Conservation (phyloP, 129 eudicot genomes). For the Chrysanthemum makinoi region DNA sequence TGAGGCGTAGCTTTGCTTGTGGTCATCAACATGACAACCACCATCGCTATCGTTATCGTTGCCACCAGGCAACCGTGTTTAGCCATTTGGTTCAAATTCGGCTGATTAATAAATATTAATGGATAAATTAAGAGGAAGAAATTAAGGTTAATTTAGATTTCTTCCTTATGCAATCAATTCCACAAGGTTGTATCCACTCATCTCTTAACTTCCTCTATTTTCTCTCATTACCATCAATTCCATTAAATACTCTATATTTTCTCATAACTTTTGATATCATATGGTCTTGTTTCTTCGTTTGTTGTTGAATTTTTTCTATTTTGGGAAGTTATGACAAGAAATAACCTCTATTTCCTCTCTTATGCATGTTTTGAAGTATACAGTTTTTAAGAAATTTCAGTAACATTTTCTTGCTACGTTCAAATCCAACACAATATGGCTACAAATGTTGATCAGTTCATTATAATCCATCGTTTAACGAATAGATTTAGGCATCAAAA, state of each 20-base stretch:
- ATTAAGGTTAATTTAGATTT: conserved; percentile 9
- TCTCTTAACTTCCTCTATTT: conserved; percentile 24
- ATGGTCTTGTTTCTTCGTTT: not conserved
- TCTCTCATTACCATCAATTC: conserved; percentile 26
- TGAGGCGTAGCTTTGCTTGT: conserved; percentile 18
- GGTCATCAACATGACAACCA: conserved; percentile 24
- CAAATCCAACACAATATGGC: no score
- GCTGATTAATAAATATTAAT: not conserved
- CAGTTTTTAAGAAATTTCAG: no score
- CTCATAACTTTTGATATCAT: not conserved
- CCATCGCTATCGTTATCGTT: conserved; percentile 8
- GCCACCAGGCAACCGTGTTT: conserved; percentile 2
- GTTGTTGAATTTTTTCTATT: no score
- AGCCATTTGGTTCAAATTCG: conserved; percentile 14
- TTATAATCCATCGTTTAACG: no score
- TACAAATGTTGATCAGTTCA: no score
- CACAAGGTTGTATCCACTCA: conserved; percentile 20
- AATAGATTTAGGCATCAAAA: no score
- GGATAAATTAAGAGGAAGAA: conserved; percentile 29
- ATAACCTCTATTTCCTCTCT: no score
- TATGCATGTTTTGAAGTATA: no score
- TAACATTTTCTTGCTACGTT: no score
- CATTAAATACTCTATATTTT: conserved; percentile 8
- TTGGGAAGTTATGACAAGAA: no score
- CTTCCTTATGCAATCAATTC: conserved; percentile 24